A percentile compares a stretch with the other conserved stretches of the same genome.
Conservation (phyloP, 371 early-diverging fungal species). For the Rhizomucor miehei region DNA sequence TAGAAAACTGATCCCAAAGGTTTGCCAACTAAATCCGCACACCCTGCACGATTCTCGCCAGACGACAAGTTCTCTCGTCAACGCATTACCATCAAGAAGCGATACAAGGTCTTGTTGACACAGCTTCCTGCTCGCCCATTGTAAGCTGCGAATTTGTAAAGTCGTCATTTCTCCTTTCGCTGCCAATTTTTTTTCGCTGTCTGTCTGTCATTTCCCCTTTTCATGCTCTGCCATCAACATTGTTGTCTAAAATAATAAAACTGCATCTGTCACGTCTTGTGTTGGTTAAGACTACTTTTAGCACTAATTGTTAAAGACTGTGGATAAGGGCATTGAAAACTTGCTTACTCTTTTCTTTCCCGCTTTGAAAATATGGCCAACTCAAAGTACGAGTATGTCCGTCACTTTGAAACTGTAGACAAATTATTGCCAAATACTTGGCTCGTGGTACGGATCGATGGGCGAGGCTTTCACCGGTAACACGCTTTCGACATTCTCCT, state of each 20-base stretch:
- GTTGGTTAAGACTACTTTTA: too few relatives aligned
- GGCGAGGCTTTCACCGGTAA: constrained; percentile 88
- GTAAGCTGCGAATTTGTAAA: constrained; percentile 12
- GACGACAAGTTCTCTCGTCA: constrained; percentile 99
- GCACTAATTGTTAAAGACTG: too few relatives aligned
- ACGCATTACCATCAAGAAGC: constrained; percentile 95
- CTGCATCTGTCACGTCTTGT: too few relatives aligned
- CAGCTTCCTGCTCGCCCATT: constrained; percentile 58
- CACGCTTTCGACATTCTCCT: too few relatives aligned
- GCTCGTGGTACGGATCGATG: constrained; percentile 93
- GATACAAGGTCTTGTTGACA: constrained; percentile 86
- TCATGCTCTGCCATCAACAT: too few relatives aligned
- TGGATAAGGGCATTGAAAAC: too few relatives aligned
- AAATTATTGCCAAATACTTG: constrained; percentile 79
- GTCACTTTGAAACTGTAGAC: constrained; percentile 80
- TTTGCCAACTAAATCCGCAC: constrained; percentile 89
- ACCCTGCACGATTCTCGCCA: constrained; percentile 97
- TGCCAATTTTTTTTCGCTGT: too few relatives aligned
- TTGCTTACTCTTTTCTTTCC: too few relatives aligned
- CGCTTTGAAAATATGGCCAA: constrained; percentile 67
- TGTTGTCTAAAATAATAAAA: too few relatives aligned
- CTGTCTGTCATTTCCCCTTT: too few relatives aligned
- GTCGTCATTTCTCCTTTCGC: too few relatives aligned
- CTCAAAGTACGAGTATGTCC: constrained; percentile 92
- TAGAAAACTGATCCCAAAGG: constrained; percentile 85